A percentile compares a stretch with the other conserved stretches of the same genome.
Evolutionary conservation across 352 stramenopile species (phyloP).

Genomic region (Phytophthora syringae): DNA sequence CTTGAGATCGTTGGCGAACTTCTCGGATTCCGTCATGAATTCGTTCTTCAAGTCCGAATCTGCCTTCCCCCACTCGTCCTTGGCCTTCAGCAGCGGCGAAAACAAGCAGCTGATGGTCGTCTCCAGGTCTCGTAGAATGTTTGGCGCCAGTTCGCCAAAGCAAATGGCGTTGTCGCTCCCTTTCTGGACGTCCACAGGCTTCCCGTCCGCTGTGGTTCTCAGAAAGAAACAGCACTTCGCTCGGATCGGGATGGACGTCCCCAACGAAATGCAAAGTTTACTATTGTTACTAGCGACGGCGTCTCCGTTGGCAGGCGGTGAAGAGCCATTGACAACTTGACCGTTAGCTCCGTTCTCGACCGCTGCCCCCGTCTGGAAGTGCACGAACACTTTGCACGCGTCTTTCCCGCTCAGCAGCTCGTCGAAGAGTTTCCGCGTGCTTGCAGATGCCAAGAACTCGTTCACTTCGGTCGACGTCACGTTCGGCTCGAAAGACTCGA

Average conservation of each 20-base stretch:
- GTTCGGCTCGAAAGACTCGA: constrained; percentile 80
- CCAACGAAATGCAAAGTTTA: constrained; percentile 78
- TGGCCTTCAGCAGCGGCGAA: constrained; percentile 92
- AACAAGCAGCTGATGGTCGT: constrained; percentile 89
- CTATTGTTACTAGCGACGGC: constrained; percentile 33
- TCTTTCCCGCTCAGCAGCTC: constrained; percentile 80
- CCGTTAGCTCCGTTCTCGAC: constrained; percentile 18
- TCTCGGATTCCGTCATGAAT: constrained; percentile 95
- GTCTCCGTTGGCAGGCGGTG: constrained; percentile 2
- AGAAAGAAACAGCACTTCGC: constrained; percentile 89
- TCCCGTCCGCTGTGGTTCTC: constrained; percentile 69
- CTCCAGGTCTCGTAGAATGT: constrained; percentile 84
- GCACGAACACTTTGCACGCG: constrained; percentile 78
- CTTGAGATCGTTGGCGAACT: constrained; percentile 94
- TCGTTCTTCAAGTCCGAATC: constrained; percentile 92
- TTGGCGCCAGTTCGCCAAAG: constrained; percentile 86
- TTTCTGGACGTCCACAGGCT: constrained; percentile 77
- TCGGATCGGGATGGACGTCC: constrained; percentile 70
- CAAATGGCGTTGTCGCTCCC: constrained; percentile 79
- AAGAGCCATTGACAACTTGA: neutral
- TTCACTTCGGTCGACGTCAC: constrained; percentile 58
- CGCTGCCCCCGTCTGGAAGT: constrained; percentile 47
- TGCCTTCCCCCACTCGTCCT: constrained; percentile 96
- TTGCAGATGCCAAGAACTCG: constrained; percentile 65
- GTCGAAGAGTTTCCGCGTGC: constrained; percentile 76